Conservation (phyloP, 2,329 filamentous ascomycete species). For the Scedosporium boydii region DNA sequence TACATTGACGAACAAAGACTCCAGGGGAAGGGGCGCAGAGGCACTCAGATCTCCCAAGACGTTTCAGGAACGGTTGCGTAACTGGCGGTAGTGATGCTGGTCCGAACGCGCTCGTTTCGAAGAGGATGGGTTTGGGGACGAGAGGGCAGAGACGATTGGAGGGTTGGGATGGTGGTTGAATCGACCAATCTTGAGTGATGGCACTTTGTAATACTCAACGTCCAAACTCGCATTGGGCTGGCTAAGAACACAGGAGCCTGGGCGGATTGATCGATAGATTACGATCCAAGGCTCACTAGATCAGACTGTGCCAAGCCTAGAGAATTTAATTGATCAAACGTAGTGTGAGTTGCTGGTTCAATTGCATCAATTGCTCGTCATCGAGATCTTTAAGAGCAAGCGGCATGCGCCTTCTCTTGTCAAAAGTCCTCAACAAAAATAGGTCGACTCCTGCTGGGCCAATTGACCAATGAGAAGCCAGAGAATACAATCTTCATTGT, state of each 20-base stretch:
- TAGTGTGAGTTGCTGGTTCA: too few relatives aligned
- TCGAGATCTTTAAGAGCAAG: background rate
- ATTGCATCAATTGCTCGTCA: too few relatives aligned
- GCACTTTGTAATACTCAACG: too few relatives aligned
- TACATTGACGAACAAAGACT: too few relatives aligned
- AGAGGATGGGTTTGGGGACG: background rate
- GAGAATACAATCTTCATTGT: background rate
- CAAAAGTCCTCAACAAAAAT: background rate
- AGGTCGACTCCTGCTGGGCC: background rate
- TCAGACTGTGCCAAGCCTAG: too few relatives aligned
- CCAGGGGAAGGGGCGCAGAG: background rate
- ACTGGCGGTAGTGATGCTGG: background rate
- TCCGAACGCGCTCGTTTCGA: background rate
- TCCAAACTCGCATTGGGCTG: too few relatives aligned
- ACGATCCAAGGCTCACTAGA: too few relatives aligned
- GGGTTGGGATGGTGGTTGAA: background rate
- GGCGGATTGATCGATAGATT: too few relatives aligned
- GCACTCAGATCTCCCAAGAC: background rate
- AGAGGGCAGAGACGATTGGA: background rate
- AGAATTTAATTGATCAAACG: too few relatives aligned
- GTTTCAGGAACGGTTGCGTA: conserved; percentile 1
- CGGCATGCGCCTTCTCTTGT: background rate
- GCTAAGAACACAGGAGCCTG: too few relatives aligned
- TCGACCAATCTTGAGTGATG: too few relatives aligned
- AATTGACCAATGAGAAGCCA: background rate